Evolutionary conservation across 169 alveolate species (phyloP).

Genomic region (Perkinsus chesapeaki): DNA sequence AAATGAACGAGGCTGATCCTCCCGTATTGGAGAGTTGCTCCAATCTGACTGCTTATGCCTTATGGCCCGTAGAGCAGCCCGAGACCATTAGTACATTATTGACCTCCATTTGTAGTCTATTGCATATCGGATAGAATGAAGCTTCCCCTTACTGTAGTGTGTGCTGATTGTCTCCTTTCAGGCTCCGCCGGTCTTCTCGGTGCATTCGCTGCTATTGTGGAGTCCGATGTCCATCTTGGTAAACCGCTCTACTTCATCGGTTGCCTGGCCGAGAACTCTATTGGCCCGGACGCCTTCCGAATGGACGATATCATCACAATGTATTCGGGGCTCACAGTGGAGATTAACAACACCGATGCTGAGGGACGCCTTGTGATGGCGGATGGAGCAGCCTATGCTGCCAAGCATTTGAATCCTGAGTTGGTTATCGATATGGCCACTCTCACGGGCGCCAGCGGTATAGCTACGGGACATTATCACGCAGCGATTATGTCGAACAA

Average conservation of each 20-base stretch:
- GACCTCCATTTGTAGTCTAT: too few species aligned
- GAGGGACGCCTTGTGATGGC: slow-evolving; percentile 51
- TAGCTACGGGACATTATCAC: background rate
- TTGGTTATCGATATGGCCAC: slow-evolving; percentile 43
- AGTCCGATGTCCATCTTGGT: background rate
- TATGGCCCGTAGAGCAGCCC: too few species aligned
- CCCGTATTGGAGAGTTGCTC: background rate
- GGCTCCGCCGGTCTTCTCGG: background rate
- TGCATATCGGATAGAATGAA: too few species aligned
- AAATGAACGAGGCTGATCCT: too few species aligned
- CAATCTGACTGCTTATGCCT: background rate
- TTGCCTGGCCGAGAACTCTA: slow-evolving; percentile 6
- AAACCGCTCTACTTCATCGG: background rate
- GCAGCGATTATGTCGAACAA: background rate
- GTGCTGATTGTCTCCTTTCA: background rate
- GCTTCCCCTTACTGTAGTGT: too few species aligned
- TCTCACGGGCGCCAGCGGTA: slow-evolving; percentile 40
- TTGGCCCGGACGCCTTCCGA: slow-evolving; percentile 24
- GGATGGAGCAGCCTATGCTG: slow-evolving; percentile 39
- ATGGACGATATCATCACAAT: slow-evolving; percentile 35
- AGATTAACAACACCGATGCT: slow-evolving; percentile 51
- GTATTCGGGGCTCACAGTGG: slow-evolving; percentile 45
- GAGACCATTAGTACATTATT: too few species aligned
- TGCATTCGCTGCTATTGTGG: background rate
- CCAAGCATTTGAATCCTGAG: slow-evolving; percentile 29